A percentile compares a stretch with the other conserved stretches of the same genome.
Evolutionary conservation across 345 rosid genomes (phyloP).

Genomic region (Gossypium bickii): DNA sequence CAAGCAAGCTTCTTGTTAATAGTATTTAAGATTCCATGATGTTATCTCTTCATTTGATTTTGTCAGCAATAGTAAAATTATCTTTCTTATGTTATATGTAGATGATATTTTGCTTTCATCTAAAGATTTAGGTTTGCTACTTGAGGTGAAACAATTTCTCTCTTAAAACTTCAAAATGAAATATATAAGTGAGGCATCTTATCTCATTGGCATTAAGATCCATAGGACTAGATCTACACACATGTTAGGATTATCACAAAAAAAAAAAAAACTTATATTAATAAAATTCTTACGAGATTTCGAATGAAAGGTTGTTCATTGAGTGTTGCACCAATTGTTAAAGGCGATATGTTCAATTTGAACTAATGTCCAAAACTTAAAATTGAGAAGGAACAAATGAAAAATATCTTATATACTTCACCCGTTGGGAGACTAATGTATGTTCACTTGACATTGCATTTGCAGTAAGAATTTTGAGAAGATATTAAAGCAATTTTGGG

Average conservation of each 20-base stretch:
- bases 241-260: not conserved
- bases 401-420: not conserved
- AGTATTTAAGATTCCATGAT: not conserved
- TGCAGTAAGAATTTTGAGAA: not conserved
- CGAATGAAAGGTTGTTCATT: too few species aligned
- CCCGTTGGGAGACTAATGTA: not conserved
- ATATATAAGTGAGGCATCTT: not conserved
- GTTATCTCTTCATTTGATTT: not conserved
- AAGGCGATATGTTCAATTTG: not conserved
- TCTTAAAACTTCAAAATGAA: not conserved
- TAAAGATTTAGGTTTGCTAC: not conserved
- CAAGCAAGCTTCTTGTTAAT: too few species aligned
- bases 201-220: not conserved
- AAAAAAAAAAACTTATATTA: too few species aligned
- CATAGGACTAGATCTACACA: not conserved
- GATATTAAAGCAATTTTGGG: not conserved
- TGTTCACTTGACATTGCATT: too few species aligned
- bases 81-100: not conserved
- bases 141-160: not conserved
- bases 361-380: not conserved
- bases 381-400: not conserved
- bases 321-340: not conserved
- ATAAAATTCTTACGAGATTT: too few species aligned
- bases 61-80: not conserved
- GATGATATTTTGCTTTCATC: not conserved